Evolutionary conservation across 1,284 basidiomycete species (phyloP).

Genomic region (Malassezia sp.): DNA sequence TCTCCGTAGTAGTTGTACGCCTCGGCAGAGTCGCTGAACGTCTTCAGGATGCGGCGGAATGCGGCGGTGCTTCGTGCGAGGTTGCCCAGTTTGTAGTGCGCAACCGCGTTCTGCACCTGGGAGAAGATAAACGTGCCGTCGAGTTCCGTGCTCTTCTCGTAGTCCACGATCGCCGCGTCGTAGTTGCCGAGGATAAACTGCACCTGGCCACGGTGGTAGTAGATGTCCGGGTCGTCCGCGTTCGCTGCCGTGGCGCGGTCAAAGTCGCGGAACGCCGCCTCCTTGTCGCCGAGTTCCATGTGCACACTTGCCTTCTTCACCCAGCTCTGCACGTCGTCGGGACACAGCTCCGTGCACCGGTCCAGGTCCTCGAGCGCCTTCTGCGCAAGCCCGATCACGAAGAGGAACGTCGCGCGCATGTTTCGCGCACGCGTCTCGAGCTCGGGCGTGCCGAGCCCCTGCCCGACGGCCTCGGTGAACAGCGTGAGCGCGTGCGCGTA

Average conservation of each 20-base stretch:
- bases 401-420: constrained; percentile 71
- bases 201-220: constrained; percentile 98
- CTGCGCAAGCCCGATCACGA: constrained; percentile 71
- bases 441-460: constrained; percentile 63
- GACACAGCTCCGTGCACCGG: constrained; percentile 62
- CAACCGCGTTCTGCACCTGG: constrained; percentile 93
- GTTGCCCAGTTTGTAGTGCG: constrained; percentile 81
- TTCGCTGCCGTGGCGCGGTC: constrained; percentile 77
- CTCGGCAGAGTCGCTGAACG: constrained; percentile 33
- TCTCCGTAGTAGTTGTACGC: constrained; percentile 64
- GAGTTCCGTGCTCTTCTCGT: constrained; percentile 71
- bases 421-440: constrained; percentile 81
- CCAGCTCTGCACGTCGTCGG: constrained; percentile 73
- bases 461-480: constrained; percentile 73
- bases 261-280: constrained; percentile 77
- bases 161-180: constrained; percentile 72
- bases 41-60: constrained; percentile 55
- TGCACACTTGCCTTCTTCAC: constrained; percentile 95
- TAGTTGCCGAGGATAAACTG: constrained; percentile 92
- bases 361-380: constrained; percentile 79
- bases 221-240: constrained; percentile 81
- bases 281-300: constrained; percentile 66
- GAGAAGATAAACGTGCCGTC: constrained; percentile 80
- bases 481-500: constrained; percentile 71
- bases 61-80: constrained; percentile 71